Conservation (phyloP, 768 basidiomycete genomes). For the Lactarius hatsudake region DNA sequence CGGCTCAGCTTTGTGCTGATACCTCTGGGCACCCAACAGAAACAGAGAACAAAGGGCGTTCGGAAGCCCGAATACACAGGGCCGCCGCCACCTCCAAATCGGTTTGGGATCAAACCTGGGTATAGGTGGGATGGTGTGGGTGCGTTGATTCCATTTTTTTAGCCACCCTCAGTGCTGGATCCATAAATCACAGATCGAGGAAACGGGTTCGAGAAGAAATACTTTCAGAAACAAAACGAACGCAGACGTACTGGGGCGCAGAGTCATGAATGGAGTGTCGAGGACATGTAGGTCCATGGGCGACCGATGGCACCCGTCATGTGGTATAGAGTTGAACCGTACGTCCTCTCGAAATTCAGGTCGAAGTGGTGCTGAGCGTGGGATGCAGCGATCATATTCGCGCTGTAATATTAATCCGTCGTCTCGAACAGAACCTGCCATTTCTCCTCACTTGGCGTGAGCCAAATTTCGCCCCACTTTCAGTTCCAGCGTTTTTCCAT, state of each 20-base stretch:
- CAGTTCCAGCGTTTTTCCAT: constrained; percentile 11
- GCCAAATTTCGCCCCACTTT: constrained; percentile 7
- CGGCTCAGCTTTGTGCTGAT: not conserved
- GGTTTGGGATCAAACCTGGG: constrained; percentile 93
- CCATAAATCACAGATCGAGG: constrained; percentile 60
- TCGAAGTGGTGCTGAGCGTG: not conserved
- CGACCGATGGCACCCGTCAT: not conserved
- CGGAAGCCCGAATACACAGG: constrained; percentile 83
- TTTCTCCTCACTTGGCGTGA: constrained; percentile 9
- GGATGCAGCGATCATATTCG: not conserved
- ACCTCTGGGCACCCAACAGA: constrained; percentile 41
- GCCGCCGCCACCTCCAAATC: constrained; percentile 88
- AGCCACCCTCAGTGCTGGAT: constrained; percentile 6
- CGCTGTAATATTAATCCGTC: not conserved
- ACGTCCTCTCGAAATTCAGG: not conserved
- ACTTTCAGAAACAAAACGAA: constrained; percentile 82
- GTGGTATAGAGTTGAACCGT: constrained; percentile 1
- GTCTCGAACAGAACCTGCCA: constrained; percentile 12
- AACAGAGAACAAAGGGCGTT: constrained; percentile 71
- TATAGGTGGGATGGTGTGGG: constrained; percentile 99
- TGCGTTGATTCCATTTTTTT: constrained; percentile 37
- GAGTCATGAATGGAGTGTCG: constrained; percentile 83
- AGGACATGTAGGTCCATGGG: constrained; percentile 71
- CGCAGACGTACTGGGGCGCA: constrained; percentile 66
- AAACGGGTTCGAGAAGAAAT: constrained; percentile 92